phyloP scores from a whole-genome alignment of 768 basidiomycete species.

The Amanita jacksonii region DNA sequence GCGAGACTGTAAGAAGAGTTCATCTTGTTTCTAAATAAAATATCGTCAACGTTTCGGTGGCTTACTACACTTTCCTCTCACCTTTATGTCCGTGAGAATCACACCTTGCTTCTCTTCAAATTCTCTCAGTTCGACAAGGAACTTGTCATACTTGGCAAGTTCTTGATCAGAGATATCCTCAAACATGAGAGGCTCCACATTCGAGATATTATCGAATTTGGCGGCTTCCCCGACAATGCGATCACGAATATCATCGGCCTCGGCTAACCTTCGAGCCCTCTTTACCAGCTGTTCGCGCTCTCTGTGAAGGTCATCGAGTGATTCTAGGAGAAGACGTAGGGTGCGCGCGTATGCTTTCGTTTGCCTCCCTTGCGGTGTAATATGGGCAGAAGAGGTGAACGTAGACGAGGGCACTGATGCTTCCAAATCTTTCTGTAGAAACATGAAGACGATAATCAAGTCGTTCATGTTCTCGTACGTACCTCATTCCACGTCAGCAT shows the following conservation, averaged over 20 bases:
- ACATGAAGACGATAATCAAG: background rate
- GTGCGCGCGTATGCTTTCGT: constrained; percentile 60
- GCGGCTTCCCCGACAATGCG: constrained; percentile 58
- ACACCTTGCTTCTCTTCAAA: constrained; percentile 53
- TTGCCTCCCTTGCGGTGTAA: constrained; percentile 30
- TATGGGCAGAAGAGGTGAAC: constrained; percentile 18
- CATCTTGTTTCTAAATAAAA: constrained; percentile 44
- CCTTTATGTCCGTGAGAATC: constrained; percentile 62
- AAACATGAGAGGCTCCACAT: constrained; percentile 81
- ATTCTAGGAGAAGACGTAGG: constrained; percentile 67
- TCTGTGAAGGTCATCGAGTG: constrained; percentile 62
- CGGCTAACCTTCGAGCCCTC: constrained; percentile 51
- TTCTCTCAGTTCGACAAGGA: constrained; percentile 48
- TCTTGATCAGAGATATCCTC: constrained; percentile 75
- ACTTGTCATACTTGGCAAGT: constrained; percentile 73
- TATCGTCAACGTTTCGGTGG: constrained; percentile 1
- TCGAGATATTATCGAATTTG: constrained; percentile 53
- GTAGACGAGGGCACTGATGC: constrained; percentile 62
- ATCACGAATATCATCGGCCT: constrained; percentile 64
- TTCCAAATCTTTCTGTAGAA: constrained; percentile 53
- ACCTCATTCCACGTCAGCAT: constrained; percentile 61
- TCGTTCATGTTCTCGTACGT: constrained; percentile 18
- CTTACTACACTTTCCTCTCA: constrained; percentile 20
- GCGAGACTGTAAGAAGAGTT: constrained; percentile 64
- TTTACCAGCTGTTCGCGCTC: constrained; percentile 53